These are phyloP conservation scores for Sclerospora graminicola DNA, from an alignment of 352 stramenopile species.

Conservation along the genomic window DNA sequence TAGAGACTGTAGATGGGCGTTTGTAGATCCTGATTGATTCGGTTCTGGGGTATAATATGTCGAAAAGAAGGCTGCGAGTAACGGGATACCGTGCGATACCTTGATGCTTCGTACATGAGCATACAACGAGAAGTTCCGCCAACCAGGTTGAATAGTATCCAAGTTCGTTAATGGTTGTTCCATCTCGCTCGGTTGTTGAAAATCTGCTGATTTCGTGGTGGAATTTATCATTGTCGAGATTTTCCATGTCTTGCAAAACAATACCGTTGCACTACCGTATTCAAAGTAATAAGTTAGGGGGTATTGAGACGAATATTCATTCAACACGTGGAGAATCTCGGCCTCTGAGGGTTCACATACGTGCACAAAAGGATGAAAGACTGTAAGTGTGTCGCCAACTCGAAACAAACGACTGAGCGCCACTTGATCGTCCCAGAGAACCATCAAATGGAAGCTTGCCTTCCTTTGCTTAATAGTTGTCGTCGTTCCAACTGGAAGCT, in stretches of 20 bases:
- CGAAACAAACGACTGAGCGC: slow-evolving; percentile 48
- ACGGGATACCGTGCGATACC: slow-evolving; percentile 46
- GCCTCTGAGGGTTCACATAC: slow-evolving; percentile 28
- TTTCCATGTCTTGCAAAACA: slow-evolving; percentile 23
- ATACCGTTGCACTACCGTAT: slow-evolving; percentile 45
- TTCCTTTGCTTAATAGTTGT: slow-evolving; percentile 9
- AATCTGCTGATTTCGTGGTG: neutral
- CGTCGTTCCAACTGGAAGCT: neutral
- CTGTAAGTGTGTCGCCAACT: slow-evolving; percentile 40
- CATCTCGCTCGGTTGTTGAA: slow-evolving; percentile 2
- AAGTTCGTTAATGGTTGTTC: slow-evolving; percentile 17
- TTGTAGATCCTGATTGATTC: slow-evolving; percentile 12
- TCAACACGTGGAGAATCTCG: slow-evolving; percentile 45
- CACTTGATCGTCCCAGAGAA: slow-evolving; percentile 66
- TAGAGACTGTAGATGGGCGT: slow-evolving; percentile 2
- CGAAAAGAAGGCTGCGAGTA: slow-evolving; percentile 61
- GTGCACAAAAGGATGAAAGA: slow-evolving; percentile 58
- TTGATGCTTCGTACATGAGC: slow-evolving; percentile 36
- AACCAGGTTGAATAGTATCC: slow-evolving; percentile 23
- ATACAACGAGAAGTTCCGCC: slow-evolving; percentile 44
- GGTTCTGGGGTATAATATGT: slow-evolving; percentile 59
- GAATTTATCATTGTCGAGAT: neutral
- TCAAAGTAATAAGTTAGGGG: slow-evolving; percentile 47
- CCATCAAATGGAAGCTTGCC: slow-evolving; percentile 35
- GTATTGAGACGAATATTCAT: slow-evolving; percentile 47